A percentile compares a stretch with the other conserved stretches of the same genome.
These are phyloP conservation scores for Macroventuria anomochaeta DNA, from an alignment of 2,329 filamentous ascomycete genomes.

Conservation along the genomic window DNA sequence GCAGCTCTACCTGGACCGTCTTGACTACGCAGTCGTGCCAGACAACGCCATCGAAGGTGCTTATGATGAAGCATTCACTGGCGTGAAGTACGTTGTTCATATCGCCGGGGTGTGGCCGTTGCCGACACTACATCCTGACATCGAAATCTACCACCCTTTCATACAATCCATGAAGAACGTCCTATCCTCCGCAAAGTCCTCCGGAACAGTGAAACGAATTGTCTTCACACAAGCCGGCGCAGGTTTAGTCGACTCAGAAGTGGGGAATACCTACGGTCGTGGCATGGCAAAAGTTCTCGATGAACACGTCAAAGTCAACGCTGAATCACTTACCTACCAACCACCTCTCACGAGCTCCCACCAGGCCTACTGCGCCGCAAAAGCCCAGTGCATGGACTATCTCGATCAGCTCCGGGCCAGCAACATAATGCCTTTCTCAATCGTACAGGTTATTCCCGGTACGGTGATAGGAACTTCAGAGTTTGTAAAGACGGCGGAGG, in stretches of 20 bases:
- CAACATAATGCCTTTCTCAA: conserved; percentile 31
- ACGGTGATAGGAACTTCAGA: conserved; percentile 45
- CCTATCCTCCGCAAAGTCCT: conserved; percentile 33
- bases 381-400: conserved; percentile 43
- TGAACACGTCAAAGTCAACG: conserved; percentile 34
- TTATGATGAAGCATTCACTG: conserved; percentile 37
- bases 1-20: conserved; percentile 25
- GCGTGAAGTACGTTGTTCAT: conserved; percentile 37
- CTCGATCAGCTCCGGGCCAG: conserved; percentile 27
- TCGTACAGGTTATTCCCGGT: conserved; percentile 44
- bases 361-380: conserved; percentile 44
- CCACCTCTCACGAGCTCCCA: conserved; percentile 40
- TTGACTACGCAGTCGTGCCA: conserved; percentile 38
- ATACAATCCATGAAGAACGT: conserved; percentile 42
- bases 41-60: conserved; percentile 37
- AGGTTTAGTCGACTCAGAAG: conserved; percentile 39
- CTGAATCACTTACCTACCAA: conserved; percentile 27
- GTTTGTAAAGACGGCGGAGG: conserved; percentile 27
- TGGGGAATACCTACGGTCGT: conserved; percentile 41
- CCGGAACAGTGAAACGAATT: conserved; percentile 34
- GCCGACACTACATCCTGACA: conserved; percentile 41
- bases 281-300: conserved; percentile 33
- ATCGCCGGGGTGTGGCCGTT: conserved; percentile 46
- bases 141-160: conserved; percentile 43
- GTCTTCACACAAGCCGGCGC: conserved; percentile 47